phyloP scores from a whole-genome alignment of 1,284 basidiomycete genomes.

The Malassezia japonica region DNA sequence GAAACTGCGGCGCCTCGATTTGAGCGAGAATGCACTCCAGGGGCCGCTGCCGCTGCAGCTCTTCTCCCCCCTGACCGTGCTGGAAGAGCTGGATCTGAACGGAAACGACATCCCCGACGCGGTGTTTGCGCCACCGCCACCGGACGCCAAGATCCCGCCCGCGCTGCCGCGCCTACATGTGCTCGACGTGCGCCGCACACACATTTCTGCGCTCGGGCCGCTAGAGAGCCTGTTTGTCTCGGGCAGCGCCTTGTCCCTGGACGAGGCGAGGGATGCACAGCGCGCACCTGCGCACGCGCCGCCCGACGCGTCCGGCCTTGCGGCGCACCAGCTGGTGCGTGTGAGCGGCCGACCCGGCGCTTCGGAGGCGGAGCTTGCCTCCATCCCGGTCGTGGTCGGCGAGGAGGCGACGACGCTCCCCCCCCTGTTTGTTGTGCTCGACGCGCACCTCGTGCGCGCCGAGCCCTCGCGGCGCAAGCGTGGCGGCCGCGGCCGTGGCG shows the following conservation, averaged over 20 bases:
- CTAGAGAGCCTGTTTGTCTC: constrained; percentile 32
- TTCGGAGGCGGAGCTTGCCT: constrained; percentile 13
- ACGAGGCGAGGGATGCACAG: constrained; percentile 4
- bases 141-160: neutral
- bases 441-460: constrained; percentile 31
- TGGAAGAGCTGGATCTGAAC: constrained; percentile 28
- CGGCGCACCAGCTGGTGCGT: constrained; percentile 26
- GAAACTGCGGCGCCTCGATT: constrained; percentile 23
- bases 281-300: neutral
- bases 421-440: constrained; percentile 25
- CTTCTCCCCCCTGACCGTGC: constrained; percentile 10
- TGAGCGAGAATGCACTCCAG: constrained; percentile 31
- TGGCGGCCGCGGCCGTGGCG: constrained; percentile 19
- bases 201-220: constrained; percentile 26
- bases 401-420: neutral
- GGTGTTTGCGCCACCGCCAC: constrained; percentile 19
- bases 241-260: constrained; percentile 3
- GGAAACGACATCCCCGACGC: constrained; percentile 36
- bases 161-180: constrained; percentile 13
- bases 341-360: constrained; percentile 18
- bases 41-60: constrained; percentile 25
- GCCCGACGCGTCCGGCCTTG: neutral
- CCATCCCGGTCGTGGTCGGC: neutral
- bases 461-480: constrained; percentile 29
- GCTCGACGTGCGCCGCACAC: constrained; percentile 34